Percentiles rank a stretch among this genome's conserved stretches.
Conservation (phyloP, 148 eudicot species). For the Camellia japonica region DNA sequence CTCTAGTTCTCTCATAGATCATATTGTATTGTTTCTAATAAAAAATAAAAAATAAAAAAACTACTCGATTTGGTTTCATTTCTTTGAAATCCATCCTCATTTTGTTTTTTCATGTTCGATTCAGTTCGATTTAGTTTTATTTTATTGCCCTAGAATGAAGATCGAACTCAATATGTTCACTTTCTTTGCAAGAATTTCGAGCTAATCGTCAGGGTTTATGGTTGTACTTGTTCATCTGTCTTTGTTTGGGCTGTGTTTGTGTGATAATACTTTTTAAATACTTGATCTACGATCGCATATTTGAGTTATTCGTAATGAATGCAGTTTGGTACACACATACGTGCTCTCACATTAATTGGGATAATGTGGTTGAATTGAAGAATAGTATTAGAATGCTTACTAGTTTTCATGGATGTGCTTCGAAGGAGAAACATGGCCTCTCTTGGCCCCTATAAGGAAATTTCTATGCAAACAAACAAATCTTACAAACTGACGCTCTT, state of each 20-base stretch:
- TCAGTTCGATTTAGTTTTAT: background rate
- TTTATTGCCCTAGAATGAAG: background rate
- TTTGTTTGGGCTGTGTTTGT: background rate
- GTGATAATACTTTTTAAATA: background rate
- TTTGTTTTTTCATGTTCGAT: background rate
- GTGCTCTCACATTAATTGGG: background rate
- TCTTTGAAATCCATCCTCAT: background rate
- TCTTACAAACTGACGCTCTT: no score
- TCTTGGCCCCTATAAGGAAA: background rate
- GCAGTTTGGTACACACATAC: background rate
- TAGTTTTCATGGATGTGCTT: constrained; percentile 2
- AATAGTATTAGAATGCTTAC: background rate
- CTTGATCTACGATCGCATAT: background rate
- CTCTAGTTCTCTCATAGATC: background rate
- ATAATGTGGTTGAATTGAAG: background rate
- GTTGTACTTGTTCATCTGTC: background rate
- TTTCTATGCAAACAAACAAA: no score
- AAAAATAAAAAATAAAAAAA: background rate
- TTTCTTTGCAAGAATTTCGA: background rate
- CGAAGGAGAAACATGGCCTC: background rate
- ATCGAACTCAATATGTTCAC: background rate
- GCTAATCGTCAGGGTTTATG: background rate
- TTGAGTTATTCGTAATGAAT: background rate
- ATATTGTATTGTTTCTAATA: no score
- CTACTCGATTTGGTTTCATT: background rate